Base-by-base conservation (phyloP, 169 alveolate species). In the Plasmodium inui region DNA sequence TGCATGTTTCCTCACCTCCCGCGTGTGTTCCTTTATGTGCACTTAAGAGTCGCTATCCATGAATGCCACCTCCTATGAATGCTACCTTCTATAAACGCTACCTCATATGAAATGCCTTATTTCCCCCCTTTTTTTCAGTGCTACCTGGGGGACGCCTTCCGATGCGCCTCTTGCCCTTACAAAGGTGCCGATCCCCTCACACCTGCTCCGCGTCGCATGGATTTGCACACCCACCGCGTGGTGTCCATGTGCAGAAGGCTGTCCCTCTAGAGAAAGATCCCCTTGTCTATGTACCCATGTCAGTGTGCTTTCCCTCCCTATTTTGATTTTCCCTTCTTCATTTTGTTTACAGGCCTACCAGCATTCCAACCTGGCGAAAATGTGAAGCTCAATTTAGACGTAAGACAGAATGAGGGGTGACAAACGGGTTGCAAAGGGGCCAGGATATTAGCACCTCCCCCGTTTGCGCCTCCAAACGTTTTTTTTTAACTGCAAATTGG, bases 141-240 rank as follows among this genome's bases (percentile, higher is more conserved):
- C 57, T 88, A 88, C 26, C 39, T 88, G 12, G 94, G 94, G n/a
- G 94, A 88, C 22, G 94, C 94, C 10, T 88, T 88, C 55, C 61
- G 94, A 53, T 88, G 94, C 46, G 94, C 89, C n/a, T 88, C 94
- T 14, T 88, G 94, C 39, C 94, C 94, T 12, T 88, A 88, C 41
- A 88, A 88, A 88, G 94, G 94, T 88, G 7, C 78, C 41, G 14
- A 67, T 17, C 30, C n/a, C 17, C 3, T 67, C 76, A 67, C n/a
- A 67, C 8, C 30, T 67, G n/a, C n/a, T 82, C 46, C 72, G 14
- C 71, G 32, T 22, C 0, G 19, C 46, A 22, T 5, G 39, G 37
- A 70, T 39, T 19, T 39, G 46, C 73, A 19, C 73, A 70, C 22
- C 14, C 14, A 41, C 14, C 14, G 14, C 53, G 53, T 9, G 55